Conservation (phyloP, 2,329 filamentous ascomycete genomes). For the Phaeophleospora eucalypticola region DNA sequence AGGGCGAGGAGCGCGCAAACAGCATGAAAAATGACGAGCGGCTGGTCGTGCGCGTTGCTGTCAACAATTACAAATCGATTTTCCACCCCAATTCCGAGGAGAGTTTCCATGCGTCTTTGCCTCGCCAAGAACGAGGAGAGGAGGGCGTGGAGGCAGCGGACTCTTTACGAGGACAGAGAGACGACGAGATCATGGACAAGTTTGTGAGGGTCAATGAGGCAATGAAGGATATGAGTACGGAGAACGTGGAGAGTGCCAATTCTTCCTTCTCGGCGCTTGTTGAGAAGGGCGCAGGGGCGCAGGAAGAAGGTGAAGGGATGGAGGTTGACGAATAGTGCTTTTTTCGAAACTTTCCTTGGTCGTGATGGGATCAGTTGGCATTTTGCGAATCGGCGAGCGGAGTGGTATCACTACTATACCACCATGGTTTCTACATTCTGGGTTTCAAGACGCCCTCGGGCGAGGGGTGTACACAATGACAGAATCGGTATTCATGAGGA, state of each 20-base stretch:
- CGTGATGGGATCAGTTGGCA: too few species aligned
- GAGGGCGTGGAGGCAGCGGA: slow-evolving; percentile 34
- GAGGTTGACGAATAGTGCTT: background rate
- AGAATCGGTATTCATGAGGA: too few species aligned
- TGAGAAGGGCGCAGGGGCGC: background rate
- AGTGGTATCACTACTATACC: too few species aligned
- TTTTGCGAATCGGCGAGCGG: too few species aligned
- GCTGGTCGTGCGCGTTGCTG: slow-evolving; percentile 43
- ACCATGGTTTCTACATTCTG: too few species aligned
- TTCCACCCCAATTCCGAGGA: slow-evolving; percentile 43
- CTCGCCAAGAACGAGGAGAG: slow-evolving; percentile 33
- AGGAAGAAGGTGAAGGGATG: background rate
- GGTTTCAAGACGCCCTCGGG: too few species aligned
- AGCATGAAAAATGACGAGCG: slow-evolving; percentile 36
- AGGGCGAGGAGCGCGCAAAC: slow-evolving; percentile 16
- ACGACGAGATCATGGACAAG: slow-evolving; percentile 38
- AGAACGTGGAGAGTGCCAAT: slow-evolving; percentile 46
- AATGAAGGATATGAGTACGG: slow-evolving; percentile 45
- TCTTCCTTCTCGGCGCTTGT: slow-evolving; percentile 1
- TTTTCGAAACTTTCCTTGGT: too few species aligned
- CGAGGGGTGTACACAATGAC: too few species aligned
- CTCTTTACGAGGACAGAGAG: slow-evolving; percentile 32
- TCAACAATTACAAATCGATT: slow-evolving; percentile 40
- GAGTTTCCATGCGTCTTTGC: slow-evolving; percentile 36
- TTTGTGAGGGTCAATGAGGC: slow-evolving; percentile 43